phyloP scores from a whole-genome alignment of 2,329 filamentous ascomycete genomes.

The Hansfordia pulvinata region DNA sequence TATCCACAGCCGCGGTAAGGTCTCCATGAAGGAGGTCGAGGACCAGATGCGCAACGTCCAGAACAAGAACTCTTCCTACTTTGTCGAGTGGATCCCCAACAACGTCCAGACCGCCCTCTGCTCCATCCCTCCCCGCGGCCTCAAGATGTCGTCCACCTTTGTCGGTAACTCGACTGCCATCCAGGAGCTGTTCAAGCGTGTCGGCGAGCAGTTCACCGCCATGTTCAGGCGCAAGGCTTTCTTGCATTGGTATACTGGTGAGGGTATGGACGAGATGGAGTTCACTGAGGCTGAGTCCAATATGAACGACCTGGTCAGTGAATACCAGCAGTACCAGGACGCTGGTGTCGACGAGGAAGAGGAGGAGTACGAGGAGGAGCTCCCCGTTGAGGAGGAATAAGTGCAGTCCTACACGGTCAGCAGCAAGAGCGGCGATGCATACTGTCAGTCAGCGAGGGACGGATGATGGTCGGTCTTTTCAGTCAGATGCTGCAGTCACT shows the following conservation, averaged over 20 bases:
- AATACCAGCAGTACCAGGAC: constrained; percentile 99
- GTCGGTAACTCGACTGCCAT: constrained; percentile 99
- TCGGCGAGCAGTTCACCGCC: constrained; percentile 98
- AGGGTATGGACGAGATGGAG: constrained; percentile 99
- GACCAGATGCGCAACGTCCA: constrained; percentile 99
- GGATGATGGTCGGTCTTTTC: neutral
- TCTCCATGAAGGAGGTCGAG: constrained; percentile 99
- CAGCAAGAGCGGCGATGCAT: too few relatives aligned
- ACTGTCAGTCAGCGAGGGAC: too few relatives aligned
- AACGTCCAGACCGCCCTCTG: constrained; percentile 99
- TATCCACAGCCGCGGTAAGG: constrained; percentile 71
- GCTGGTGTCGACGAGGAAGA: constrained; percentile 94
- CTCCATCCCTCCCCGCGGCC: constrained; percentile 92
- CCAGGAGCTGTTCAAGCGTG: constrained; percentile 99
- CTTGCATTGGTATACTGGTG: constrained; percentile 99
- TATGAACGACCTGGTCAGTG: constrained; percentile 99
- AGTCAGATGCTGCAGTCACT: constrained; percentile 4
- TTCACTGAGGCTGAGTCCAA: constrained; percentile 99
- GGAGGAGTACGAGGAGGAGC: constrained; percentile 88
- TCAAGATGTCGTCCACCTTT: constrained; percentile 99
- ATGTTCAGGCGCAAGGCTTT: constrained; percentile 99
- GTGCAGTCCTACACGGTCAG: constrained; percentile 1
- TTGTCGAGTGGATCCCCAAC: constrained; percentile 99
- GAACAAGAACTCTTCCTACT: constrained; percentile 99
- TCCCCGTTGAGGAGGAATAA: constrained; percentile 57